Base-by-base conservation (phyloP, 805 yeast genomes). In the Candida ipomoeae region DNA sequence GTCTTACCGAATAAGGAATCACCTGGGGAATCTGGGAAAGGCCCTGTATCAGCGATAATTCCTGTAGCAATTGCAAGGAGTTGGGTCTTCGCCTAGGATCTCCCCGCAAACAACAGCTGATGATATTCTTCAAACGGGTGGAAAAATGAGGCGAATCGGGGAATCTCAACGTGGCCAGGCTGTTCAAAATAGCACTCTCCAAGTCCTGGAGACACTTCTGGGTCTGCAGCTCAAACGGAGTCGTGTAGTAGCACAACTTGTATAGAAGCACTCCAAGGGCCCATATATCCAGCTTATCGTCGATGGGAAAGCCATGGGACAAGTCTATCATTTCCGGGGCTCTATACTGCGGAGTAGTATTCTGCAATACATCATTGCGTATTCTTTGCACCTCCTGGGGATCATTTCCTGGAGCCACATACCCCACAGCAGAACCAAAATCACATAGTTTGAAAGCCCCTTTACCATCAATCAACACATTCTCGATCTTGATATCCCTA, bases 201-300 rank as follows among this genome's bases (percentile, higher is more conserved):
- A 73, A 57, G 38, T 73, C 77, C 39, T 67, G 65, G 38, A 73
- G 56, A 6, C 70, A 59, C 6, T 53, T 52, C 39, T 73, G 77
- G n/a, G 51, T 50, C 1, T 68, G 67, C 67, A 64, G 72, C 64
- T 87, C 96, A 62, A 87, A 87, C 0, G 96, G 96, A 0, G 96
- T 87, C 0, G 88, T 87, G 59, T 85, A 87, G 65, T 85, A 87
- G 61, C 94, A 85, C 44, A 87, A 63, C 62, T 87, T 87, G 70
- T 87, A 87, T 33, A 87, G 65, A 55, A 87, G 84, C 26, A 87
- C 80, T 11, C 96, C 96, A 34, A 87, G 64, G 0, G 95, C 96
- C 96, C 96, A 87, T 20, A 87, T 79, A 64, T 87, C 96, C 46
- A 89, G 81, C 64, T 87, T 87, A 62, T 87, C 94, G 66, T 87